phyloP scores from a whole-genome alignment of 225 moss, liverwort and hornwort species.

The Lunularia cruciata region DNA sequence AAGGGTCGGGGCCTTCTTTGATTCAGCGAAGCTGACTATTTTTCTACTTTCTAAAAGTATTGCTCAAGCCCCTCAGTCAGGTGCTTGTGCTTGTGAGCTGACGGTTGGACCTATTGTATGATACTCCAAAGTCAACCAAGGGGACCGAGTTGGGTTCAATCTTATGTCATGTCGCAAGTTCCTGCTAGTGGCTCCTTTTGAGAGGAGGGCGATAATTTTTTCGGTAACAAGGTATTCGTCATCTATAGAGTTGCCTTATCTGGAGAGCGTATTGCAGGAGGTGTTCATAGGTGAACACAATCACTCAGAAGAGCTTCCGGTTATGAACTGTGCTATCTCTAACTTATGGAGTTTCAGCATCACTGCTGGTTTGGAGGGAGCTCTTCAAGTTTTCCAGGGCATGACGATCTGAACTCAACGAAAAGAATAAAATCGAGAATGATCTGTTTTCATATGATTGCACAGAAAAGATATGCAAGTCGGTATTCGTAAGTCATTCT shows the following conservation, averaged over 20 bases:
- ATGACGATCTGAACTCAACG: background rate
- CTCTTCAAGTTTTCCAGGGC: background rate
- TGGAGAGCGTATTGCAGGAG: background rate
- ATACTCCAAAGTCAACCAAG: background rate
- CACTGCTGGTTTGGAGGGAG: background rate
- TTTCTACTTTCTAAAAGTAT: background rate
- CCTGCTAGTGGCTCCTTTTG: slow-evolving; percentile 15
- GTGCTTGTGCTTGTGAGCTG: background rate
- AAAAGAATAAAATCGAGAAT: background rate
- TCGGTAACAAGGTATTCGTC: background rate
- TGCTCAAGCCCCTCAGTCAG: background rate
- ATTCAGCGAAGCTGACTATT: slow-evolving; percentile 16
- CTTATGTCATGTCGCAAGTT: background rate
- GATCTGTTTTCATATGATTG: background rate
- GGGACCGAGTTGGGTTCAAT: background rate
- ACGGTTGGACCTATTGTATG: background rate
- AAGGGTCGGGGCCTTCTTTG: slow-evolving; percentile 64
- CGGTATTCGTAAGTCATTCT: background rate
- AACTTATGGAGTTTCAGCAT: background rate
- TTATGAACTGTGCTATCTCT: background rate
- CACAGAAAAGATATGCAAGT: too few species aligned
- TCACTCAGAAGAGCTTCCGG: background rate
- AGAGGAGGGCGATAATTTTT: slow-evolving; percentile 4
- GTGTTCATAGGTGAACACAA: slow-evolving; percentile 2
- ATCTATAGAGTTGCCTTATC: background rate